A percentile compares a stretch with the other conserved stretches of the same genome.
Conservation (phyloP, 257 asterid species). For the Linderniella brevidens region DNA sequence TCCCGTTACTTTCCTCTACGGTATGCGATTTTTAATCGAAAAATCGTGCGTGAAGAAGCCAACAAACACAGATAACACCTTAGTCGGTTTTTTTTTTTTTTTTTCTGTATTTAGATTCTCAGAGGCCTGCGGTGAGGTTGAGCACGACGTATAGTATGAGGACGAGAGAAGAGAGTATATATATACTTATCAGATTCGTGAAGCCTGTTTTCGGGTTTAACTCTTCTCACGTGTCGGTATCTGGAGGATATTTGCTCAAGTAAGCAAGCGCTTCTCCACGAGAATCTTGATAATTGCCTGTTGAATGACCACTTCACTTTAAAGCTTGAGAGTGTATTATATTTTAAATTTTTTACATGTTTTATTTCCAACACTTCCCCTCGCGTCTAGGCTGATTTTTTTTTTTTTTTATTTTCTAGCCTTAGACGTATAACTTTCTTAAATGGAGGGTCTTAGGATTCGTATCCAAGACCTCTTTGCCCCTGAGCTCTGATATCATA, state of each 20-base stretch:
- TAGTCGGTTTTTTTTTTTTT: neutral
- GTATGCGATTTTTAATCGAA: slow-evolving; percentile 20
- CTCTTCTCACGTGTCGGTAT: slow-evolving; percentile 43
- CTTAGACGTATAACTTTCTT: too few relatives aligned
- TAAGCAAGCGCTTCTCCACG: slow-evolving; percentile 9
- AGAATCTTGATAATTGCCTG: too few relatives aligned
- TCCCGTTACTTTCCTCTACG: slow-evolving; percentile 79
- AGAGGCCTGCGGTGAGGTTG: slow-evolving; percentile 62
- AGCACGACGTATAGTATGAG: slow-evolving; percentile 51
- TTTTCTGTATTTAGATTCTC: slow-evolving; percentile 35
- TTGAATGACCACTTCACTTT: too few relatives aligned
- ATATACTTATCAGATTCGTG: slow-evolving; percentile 40
- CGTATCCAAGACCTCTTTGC: too few relatives aligned
- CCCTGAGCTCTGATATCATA: too few relatives aligned
- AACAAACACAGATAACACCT: neutral
- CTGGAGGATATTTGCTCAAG: slow-evolving; percentile 69
- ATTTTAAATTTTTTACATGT: too few relatives aligned
- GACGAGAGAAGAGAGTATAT: slow-evolving; percentile 42
- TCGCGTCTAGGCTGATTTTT: too few relatives aligned
- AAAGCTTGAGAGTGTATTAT: too few relatives aligned
- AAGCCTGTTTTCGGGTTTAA: slow-evolving; percentile 83
- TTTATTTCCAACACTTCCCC: too few relatives aligned
- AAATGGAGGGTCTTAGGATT: too few relatives aligned
- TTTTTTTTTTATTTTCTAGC: too few relatives aligned
- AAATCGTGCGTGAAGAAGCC: neutral